Percentiles rank a stretch among this genome's conserved stretches.
phyloP scores from a whole-genome alignment of 176 grass and related monocot species.

The Paspalum vaginatum region DNA sequence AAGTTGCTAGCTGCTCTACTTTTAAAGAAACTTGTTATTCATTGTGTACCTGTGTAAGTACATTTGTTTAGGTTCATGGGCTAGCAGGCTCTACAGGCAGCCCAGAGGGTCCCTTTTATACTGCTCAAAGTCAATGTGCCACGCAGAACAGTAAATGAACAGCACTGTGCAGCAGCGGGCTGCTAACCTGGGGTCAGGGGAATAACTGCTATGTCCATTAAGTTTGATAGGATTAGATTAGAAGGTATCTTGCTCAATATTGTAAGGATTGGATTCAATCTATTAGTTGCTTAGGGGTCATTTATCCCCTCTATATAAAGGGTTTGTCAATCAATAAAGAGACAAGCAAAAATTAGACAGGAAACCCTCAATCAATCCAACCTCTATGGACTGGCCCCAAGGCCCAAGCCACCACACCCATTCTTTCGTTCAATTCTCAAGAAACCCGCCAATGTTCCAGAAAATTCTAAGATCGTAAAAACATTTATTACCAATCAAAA shows the following conservation, averaged over 20 bases:
- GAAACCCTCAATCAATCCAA: background rate
- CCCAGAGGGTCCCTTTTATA: background rate
- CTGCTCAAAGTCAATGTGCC: background rate
- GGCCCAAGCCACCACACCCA: background rate
- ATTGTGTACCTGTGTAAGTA: background rate
- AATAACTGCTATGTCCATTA: background rate
- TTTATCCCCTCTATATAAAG: background rate
- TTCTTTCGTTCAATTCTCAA: background rate
- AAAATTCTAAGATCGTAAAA: background rate
- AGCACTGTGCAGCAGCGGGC: background rate
- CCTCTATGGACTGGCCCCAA: too few relatives aligned
- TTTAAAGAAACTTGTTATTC: background rate
- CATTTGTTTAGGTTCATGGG: background rate
- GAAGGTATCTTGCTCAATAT: background rate
- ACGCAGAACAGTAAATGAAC: background rate
- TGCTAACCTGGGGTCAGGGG: background rate
- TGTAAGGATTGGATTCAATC: background rate
- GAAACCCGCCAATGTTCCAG: background rate
- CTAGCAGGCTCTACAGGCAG: background rate
- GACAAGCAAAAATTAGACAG: background rate
- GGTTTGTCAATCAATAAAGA: background rate
- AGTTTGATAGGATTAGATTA: background rate
- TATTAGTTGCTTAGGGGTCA: background rate
- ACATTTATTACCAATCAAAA: slow-evolving; percentile 6
- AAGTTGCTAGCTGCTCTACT: slow-evolving; percentile 1